These are phyloP conservation scores for Torulaspora microellipsoides DNA, from an alignment of 805 yeast genomes.

Conservation along the genomic window DNA sequence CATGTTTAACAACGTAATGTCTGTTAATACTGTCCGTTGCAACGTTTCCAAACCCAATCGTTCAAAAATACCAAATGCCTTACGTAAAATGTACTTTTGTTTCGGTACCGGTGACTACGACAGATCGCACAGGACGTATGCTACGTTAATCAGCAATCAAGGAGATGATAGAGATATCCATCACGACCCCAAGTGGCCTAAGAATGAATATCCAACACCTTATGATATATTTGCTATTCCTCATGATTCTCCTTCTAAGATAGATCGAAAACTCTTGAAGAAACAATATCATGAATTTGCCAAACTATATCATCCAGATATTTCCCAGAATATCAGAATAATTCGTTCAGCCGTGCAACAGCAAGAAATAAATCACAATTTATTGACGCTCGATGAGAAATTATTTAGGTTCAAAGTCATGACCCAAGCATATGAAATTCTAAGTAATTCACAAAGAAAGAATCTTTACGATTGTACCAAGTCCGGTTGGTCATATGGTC, in stretches of 20 bases:
- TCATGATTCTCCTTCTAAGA: slow-evolving; percentile 19
- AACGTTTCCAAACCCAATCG: too few species aligned
- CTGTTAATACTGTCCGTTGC: too few species aligned
- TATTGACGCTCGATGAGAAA: slow-evolving; percentile 30
- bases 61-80: too few species aligned
- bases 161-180: slow-evolving; percentile 3
- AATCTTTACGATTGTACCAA: slow-evolving; percentile 44
- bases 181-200: slow-evolving; percentile 51
- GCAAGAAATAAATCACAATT: slow-evolving; percentile 6
- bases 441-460: slow-evolving; percentile 43
- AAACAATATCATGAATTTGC: slow-evolving; percentile 55
- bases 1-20: too few species aligned
- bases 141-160: not conserved
- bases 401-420: slow-evolving; percentile 46
- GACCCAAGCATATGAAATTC: slow-evolving; percentile 54
- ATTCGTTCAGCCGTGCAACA: slow-evolving; percentile 11
- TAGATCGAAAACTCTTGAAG: slow-evolving; percentile 41
- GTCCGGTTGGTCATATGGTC: slow-evolving; percentile 44
- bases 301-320: slow-evolving; percentile 81
- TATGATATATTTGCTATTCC: slow-evolving; percentile 58
- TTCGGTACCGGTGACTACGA: too few species aligned
- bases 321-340: slow-evolving; percentile 32
- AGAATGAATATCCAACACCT: slow-evolving; percentile 53
- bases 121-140: not conserved
- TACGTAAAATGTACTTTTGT: too few species aligned